Conservation (phyloP, 2,329 filamentous ascomycete genomes). For the Aspergillus clavatus region DNA sequence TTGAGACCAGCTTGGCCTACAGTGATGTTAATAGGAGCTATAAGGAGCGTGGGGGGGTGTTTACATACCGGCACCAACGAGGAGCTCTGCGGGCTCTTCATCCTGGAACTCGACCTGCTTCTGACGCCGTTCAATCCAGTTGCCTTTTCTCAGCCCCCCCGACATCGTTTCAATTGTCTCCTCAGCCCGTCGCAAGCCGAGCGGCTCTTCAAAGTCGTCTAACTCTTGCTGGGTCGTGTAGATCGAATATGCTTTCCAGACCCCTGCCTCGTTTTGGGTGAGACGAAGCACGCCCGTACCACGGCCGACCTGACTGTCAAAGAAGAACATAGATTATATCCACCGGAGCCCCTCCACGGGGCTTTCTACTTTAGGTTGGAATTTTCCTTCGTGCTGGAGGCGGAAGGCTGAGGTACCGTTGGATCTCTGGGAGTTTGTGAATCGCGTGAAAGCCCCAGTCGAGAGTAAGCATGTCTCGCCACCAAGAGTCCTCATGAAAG, state of each 20-base stretch:
- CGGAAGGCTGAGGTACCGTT: slow-evolving; percentile 29
- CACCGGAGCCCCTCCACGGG: slow-evolving; percentile 29
- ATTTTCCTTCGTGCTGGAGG: slow-evolving; percentile 31
- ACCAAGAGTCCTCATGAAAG: slow-evolving; percentile 39
- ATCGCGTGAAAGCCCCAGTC: slow-evolving; percentile 39
- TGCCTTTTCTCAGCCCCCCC: slow-evolving; percentile 27
- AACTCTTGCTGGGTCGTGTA: slow-evolving; percentile 38
- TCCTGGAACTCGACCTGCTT: slow-evolving; percentile 31
- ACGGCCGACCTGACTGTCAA: slow-evolving; percentile 34
- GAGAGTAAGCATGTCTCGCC: slow-evolving; percentile 39
- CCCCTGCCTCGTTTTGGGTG: slow-evolving; percentile 23
- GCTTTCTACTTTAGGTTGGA: slow-evolving; percentile 25
- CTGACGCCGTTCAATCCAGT: slow-evolving; percentile 35
- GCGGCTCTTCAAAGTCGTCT: slow-evolving; percentile 30
- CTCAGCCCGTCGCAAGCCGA: slow-evolving; percentile 27
- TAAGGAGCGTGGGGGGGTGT: no score
- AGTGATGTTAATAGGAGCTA: neutral
- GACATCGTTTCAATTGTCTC: slow-evolving; percentile 34
- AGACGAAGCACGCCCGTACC: slow-evolving; percentile 37
- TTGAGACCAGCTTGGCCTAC: slow-evolving; percentile 42
- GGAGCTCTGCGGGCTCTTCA: slow-evolving; percentile 37
- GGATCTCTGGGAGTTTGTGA: slow-evolving; percentile 27
- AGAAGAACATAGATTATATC: slow-evolving; percentile 39
- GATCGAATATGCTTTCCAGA: slow-evolving; percentile 38
- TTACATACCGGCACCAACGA: slow-evolving; percentile 38